These are phyloP conservation scores for Flueggea neowawraea DNA, from an alignment of 441 rosid genomes.

Conservation along the genomic window DNA sequence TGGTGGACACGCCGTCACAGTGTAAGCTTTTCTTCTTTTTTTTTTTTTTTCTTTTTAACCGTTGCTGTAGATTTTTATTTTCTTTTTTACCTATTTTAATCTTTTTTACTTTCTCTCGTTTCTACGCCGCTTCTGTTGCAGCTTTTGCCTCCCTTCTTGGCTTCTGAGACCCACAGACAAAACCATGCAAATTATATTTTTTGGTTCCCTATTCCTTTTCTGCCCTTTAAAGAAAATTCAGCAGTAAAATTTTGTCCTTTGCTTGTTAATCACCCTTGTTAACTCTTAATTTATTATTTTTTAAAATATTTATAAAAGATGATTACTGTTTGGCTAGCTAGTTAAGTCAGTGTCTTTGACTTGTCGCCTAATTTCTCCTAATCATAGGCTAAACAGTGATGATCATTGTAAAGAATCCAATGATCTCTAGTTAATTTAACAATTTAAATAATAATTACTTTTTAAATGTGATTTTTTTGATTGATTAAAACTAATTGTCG, in stretches of 20 bases:
- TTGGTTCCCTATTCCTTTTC: slow-evolving; percentile 1
- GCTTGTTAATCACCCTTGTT: too few species aligned
- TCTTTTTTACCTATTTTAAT: not conserved
- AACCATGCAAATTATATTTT: slow-evolving; percentile 31
- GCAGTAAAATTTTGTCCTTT: too few species aligned
- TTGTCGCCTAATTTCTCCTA: not conserved
- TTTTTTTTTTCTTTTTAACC: not conserved
- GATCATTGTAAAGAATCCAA: slow-evolving; percentile 12
- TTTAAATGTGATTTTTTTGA: too few species aligned
- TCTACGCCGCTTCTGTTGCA: slow-evolving; percentile 83
- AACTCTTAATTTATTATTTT: too few species aligned
- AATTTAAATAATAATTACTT: not conserved
- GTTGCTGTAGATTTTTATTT: too few species aligned
- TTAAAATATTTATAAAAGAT: too few species aligned
- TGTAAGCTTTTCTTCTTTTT: slow-evolving; percentile 65
- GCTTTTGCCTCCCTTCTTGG: slow-evolving; percentile 78
- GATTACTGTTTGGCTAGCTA: too few species aligned
- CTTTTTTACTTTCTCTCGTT: slow-evolving; percentile 26
- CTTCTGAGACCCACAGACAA: slow-evolving; percentile 34
- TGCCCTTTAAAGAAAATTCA: too few species aligned
- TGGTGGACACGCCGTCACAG: slow-evolving; percentile 99
- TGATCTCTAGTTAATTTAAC: not conserved
- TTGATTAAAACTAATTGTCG: too few species aligned
- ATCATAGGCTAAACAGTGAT: not conserved
- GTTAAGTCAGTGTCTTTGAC: too few species aligned